Evolutionary conservation across 2,329 filamentous ascomycete genomes (phyloP), one percentile per base, ranked within the genome.

Genomic region (Aspergillus candidus): DNA sequence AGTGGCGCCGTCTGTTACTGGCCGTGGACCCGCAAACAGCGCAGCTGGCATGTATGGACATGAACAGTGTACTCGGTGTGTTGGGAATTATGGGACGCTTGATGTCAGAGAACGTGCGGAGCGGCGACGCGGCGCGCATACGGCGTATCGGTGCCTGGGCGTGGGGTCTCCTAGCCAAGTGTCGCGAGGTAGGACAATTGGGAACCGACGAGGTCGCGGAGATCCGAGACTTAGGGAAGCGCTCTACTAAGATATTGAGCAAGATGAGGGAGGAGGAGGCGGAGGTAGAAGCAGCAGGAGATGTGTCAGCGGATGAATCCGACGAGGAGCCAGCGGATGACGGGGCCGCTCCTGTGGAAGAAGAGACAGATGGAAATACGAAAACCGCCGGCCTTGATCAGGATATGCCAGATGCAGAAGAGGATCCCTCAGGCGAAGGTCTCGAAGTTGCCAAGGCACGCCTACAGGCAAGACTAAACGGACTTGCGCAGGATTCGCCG

Each of bases 101-200:
- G n/a, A 71, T 84, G 22, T 74, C 76, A 13, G 79, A 80, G 41
- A 80, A 79, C 48, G 79, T 85, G 40, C 75, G 84, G 41, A 76
- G 75, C 36, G 76, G 75, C 39, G 78, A 77, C n/a, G 67, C 72
- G 15, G 73, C 76, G 27, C 71, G 88, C 27, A 73, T 79, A 18
- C 76, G 79, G 55, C 77, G 82, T 38, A 81, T 86, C 4, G 89
- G 88, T 47, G 76, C 81, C 12, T 97, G 91, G 91, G 72, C 87
- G 4, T 96, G 89, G 90, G 82, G 84, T 0, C 66, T 95, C 45
- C 72, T 96, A 35, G 88, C 86, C 3, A 78, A 82, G 45, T 75
- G 91, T 46, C 83, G 86, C 1, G 85, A 87, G 31, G 71, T 80
- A 8, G 88, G 88, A 1, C 82, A 86, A 62, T 71, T 96, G 62